Percentiles rank a stretch among this genome's conserved stretches.
phyloP scores from a whole-genome alignment of 2,329 filamentous ascomycete genomes.

The Exophiala mesophila region DNA sequence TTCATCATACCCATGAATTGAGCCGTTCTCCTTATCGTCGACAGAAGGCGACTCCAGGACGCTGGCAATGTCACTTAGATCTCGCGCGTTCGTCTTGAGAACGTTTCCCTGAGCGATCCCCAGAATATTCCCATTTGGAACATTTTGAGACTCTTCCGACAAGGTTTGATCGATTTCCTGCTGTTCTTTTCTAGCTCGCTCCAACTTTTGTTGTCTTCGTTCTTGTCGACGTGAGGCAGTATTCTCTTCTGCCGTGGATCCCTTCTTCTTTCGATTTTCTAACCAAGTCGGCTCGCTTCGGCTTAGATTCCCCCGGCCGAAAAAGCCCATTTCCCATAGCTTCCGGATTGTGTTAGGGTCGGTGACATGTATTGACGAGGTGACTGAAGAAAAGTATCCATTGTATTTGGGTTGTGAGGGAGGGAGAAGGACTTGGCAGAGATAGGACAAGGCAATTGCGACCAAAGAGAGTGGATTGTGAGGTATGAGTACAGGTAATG shows the following conservation, averaged over 20 bases:
- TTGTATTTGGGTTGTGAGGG: conserved; percentile 59
- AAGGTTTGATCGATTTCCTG: conserved; percentile 73
- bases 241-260: conserved; percentile 75
- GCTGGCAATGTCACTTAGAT: conserved; percentile 23
- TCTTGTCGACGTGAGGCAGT: conserved; percentile 74
- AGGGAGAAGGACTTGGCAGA: conserved; percentile 65
- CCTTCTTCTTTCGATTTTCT: conserved; percentile 70
- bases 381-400: conserved; percentile 75
- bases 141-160: conserved; percentile 44
- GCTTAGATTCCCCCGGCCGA: conserved; percentile 88
- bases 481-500: conserved; percentile 81
- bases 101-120: conserved; percentile 11
- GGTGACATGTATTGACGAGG: conserved; percentile 77
- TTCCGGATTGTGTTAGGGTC: conserved; percentile 70
- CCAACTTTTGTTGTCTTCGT: conserved; percentile 79
- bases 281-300: conserved; percentile 94
- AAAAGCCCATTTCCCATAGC: conserved; percentile 96
- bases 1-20: conserved; percentile 23
- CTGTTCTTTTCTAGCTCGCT: conserved; percentile 80
- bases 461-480: conserved; percentile 87
- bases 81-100: conserved; percentile 23
- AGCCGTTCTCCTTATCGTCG: conserved; percentile 18
- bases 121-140: conserved; percentile 4
- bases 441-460: conserved; percentile 71
- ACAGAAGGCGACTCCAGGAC: conserved; percentile 20